These are phyloP conservation scores for Ceratobasidium sp. DNA, from an alignment of 1,284 basidiomycete species.

Conservation along the genomic window DNA sequence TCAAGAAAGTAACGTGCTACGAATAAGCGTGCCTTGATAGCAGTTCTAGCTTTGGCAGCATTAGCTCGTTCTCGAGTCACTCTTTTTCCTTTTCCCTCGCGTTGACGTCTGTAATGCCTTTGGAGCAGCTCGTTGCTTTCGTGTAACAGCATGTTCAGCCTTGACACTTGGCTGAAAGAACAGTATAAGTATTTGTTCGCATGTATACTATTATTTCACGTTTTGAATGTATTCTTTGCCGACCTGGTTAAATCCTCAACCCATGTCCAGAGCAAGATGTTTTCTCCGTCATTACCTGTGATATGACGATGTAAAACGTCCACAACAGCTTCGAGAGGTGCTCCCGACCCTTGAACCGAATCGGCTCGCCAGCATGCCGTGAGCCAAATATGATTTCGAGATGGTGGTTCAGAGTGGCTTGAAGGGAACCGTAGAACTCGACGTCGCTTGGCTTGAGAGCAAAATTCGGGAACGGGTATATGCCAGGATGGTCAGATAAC, in stretches of 20 bases:
- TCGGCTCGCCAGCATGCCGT: neutral
- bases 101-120: neutral
- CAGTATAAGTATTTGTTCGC: neutral
- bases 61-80: neutral
- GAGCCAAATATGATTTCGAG: constrained; percentile 18
- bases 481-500: constrained; percentile 11
- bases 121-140: neutral
- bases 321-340: neutral
- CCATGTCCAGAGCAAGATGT: constrained; percentile 16
- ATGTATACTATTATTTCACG: neutral
- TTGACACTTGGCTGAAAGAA: neutral
- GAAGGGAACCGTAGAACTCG: constrained; percentile 9
- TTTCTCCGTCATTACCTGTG: constrained; percentile 5
- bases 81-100: neutral
- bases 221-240: neutral
- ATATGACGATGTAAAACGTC: neutral
- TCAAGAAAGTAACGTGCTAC: neutral
- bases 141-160: neutral
- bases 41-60: neutral
- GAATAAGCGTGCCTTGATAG: neutral
- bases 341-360: constrained; percentile 6
- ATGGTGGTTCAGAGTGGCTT: constrained; percentile 10
- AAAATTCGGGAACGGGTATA: constrained; percentile 4
- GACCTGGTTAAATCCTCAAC: constrained; percentile 10
- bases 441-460: neutral